phyloP scores from a whole-genome alignment of 2,329 filamentous ascomycete species.

The Claviceps sp. region DNA sequence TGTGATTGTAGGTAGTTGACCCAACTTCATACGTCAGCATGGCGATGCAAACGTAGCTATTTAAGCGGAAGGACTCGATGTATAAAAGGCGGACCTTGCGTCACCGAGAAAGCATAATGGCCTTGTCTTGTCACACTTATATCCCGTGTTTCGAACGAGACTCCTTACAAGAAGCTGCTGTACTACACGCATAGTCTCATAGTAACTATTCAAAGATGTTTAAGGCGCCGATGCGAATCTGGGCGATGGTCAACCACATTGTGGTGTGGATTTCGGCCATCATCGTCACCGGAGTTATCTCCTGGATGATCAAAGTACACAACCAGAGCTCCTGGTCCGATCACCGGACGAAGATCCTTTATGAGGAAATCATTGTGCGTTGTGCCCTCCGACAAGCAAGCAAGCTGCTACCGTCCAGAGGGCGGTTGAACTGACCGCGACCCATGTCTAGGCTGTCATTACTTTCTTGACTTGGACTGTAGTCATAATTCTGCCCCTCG shows the following conservation, averaged over 20 bases:
- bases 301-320: slow-evolving; percentile 10
- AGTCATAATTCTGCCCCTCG: slow-evolving; percentile 9
- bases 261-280: slow-evolving; percentile 11
- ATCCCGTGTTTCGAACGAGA: not conserved
- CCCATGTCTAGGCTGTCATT: slow-evolving; percentile 9
- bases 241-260: slow-evolving; percentile 10
- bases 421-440: no score
- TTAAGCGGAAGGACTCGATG: not conserved
- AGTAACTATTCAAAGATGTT: not conserved
- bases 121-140: no score
- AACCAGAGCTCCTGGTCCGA: not conserved
- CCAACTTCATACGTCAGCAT: not conserved
- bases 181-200: not conserved
- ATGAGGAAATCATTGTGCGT: slow-evolving; percentile 13
- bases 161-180: not conserved
- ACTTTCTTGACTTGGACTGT: slow-evolving; percentile 11
- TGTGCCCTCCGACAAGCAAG: not conserved
- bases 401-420: not conserved
- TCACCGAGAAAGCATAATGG: not conserved
- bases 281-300: slow-evolving; percentile 13
- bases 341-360: slow-evolving; percentile 9
- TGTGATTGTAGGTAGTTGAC: not conserved
- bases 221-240: not conserved
- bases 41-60: not conserved
- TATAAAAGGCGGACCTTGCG: not conserved